phyloP scores from a whole-genome alignment of 2,329 filamentous ascomycete species.

The Ophiocordyceps camponoti-saundersi region DNA sequence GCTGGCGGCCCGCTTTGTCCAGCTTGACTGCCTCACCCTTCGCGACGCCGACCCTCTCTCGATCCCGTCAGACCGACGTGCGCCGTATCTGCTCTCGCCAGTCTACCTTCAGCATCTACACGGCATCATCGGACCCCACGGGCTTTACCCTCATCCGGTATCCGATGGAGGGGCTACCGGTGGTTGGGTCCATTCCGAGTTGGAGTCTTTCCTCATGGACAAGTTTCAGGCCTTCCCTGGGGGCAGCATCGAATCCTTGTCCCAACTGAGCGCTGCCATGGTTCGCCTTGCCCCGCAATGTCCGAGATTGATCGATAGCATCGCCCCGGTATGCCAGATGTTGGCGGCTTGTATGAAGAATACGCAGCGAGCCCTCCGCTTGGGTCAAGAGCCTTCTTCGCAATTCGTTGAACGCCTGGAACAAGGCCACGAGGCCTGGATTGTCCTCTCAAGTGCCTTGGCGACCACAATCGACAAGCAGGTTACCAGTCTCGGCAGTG shows the following conservation, averaged over 20 bases:
- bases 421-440: slow-evolving; percentile 25
- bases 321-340: slow-evolving; percentile 20
- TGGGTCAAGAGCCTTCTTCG: slow-evolving; percentile 5
- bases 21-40: slow-evolving; percentile 22
- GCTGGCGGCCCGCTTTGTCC: slow-evolving; percentile 33
- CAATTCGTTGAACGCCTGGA: slow-evolving; percentile 17
- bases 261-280: slow-evolving; percentile 23
- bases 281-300: slow-evolving; percentile 21
- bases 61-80: slow-evolving; percentile 2
- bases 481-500: slow-evolving; percentile 30
- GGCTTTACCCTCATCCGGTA: slow-evolving; percentile 3
- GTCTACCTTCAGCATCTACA: slow-evolving; percentile 28
- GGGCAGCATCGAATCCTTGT: slow-evolving; percentile 25
- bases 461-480: slow-evolving; percentile 35
- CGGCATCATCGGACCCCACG: slow-evolving; percentile 8
- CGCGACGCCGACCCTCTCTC: slow-evolving; percentile 4
- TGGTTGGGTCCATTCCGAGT: slow-evolving; percentile 5
- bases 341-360: slow-evolving; percentile 16
- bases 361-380: slow-evolving; percentile 7
- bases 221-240: slow-evolving; percentile 23
- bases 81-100: slow-evolving; percentile 11
- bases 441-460: slow-evolving; percentile 23
- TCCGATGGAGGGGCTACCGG: slow-evolving; percentile 3
- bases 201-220: slow-evolving; percentile 20
- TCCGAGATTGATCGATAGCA: slow-evolving; percentile 28